phyloP scores from a whole-genome alignment of 805 yeast species.

The Candida ovalis region DNA sequence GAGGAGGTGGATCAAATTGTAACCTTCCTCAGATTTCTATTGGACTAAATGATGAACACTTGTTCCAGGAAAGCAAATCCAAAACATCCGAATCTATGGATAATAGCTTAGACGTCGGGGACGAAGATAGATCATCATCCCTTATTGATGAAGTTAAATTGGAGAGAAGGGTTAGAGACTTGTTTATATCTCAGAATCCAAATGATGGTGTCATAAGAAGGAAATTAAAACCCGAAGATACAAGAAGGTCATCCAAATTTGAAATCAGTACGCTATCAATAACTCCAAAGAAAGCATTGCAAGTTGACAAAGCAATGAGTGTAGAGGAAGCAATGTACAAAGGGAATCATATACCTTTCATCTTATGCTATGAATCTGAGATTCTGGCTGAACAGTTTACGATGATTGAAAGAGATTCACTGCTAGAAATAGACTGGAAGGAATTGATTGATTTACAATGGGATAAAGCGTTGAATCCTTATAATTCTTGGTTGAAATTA shows the following conservation, averaged over 20 bases:
- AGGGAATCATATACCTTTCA: conserved; percentile 73
- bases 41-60: conserved; percentile 28
- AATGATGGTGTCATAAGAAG: conserved; percentile 9
- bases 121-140: conserved; percentile 13
- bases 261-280: conserved; percentile 26
- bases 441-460: conserved; percentile 76
- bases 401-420: conserved; percentile 76
- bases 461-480: conserved; percentile 62
- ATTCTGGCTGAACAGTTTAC: conserved; percentile 80
- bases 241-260: conserved; percentile 19
- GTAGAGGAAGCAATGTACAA: conserved; percentile 40
- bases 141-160: conserved; percentile 27
- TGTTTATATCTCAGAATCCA: conserved; percentile 26
- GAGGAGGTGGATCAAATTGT: conserved; percentile 49
- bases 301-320: conserved; percentile 12
- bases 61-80: background rate
- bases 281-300: conserved; percentile 25
- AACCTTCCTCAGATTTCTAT: conserved; percentile 8
- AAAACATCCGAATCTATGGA: background rate
- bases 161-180: conserved; percentile 32
- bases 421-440: conserved; percentile 87
- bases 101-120: background rate
- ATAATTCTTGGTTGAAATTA: conserved; percentile 79
- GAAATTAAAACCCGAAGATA: background rate
- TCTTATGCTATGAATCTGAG: conserved; percentile 65